phyloP scores from a whole-genome alignment of 2,329 filamentous ascomycete species.

The Ceratocystis eucalypticola region DNA sequence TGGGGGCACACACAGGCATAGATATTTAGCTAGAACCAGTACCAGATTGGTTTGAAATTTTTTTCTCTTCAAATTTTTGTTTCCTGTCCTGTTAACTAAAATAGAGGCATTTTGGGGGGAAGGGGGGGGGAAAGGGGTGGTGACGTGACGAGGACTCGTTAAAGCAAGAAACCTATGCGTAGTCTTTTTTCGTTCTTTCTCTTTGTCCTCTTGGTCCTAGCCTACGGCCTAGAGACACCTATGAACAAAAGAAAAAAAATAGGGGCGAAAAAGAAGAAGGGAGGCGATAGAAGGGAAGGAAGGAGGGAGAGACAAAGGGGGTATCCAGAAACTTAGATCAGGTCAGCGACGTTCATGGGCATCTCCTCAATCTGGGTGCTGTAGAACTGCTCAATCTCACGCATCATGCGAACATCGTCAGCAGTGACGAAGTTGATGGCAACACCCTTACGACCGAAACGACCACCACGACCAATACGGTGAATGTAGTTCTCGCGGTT shows the following conservation, averaged over 20 bases:
- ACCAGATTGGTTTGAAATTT: constrained; percentile 18
- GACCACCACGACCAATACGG: constrained; percentile 97
- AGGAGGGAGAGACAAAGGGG: constrained; percentile 6
- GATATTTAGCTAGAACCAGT: background rate
- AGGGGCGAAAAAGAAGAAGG: constrained; percentile 4
- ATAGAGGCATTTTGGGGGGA: constrained; percentile 7
- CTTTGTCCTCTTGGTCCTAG: background rate
- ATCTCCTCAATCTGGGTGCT: constrained; percentile 99
- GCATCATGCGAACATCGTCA: constrained; percentile 99
- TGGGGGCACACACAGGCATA: background rate
- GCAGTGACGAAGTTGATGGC: constrained; percentile 99
- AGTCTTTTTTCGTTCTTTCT: background rate
- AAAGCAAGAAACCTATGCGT: constrained; percentile 6
- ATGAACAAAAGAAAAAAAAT: constrained; percentile 9
- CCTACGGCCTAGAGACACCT: background rate
- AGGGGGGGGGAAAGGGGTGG: background rate
- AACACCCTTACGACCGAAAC: constrained; percentile 99
- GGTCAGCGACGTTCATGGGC: constrained; percentile 83
- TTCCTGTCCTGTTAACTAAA: constrained; percentile 16
- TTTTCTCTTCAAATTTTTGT: constrained; percentile 19
- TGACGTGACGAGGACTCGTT: background rate
- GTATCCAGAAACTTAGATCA: constrained; percentile 42
- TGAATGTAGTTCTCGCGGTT: constrained; percentile 99
- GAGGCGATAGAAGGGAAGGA: background rate
- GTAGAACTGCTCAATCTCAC: constrained; percentile 99